These are phyloP conservation scores for Coemansia sp. DNA, from an alignment of 192 early-diverging fungal species.

Conservation along the genomic window DNA sequence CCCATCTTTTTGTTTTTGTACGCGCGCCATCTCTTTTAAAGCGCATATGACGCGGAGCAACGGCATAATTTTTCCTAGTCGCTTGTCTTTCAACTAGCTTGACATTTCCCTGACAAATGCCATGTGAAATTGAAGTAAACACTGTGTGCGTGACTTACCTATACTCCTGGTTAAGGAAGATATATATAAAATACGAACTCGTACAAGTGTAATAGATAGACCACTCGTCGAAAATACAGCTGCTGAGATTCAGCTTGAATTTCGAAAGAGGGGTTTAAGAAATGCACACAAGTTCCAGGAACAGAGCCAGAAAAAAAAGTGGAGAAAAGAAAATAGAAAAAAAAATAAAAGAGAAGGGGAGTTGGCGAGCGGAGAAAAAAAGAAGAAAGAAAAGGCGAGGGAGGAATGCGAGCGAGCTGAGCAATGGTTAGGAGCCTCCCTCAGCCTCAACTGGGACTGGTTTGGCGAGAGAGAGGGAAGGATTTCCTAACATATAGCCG, in stretches of 20 bases:
- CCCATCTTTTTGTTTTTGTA: constrained; percentile 8
- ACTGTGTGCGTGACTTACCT: neutral
- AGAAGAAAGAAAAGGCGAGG: neutral
- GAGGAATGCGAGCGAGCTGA: neutral
- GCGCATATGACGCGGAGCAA: constrained; percentile 4
- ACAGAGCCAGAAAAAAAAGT: neutral
- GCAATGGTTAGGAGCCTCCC: neutral
- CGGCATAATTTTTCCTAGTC: neutral
- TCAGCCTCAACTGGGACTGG: constrained; percentile 7
- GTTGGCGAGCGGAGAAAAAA: neutral
- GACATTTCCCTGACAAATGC: neutral
- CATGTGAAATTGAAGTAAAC: neutral
- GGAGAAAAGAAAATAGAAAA: constrained; percentile 8
- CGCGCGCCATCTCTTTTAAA: constrained; percentile 7
- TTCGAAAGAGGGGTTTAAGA: neutral
- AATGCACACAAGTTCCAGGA: neutral
- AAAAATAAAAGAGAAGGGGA: neutral
- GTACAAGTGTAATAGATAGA: constrained; percentile 1
- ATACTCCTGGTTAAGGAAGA: neutral
- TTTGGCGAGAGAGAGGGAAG: neutral
- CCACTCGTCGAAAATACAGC: constrained; percentile 1
- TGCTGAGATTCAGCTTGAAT: neutral
- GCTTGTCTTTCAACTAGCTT: neutral
- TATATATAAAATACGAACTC: neutral
- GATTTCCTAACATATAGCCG: constrained; percentile 11